Conservation (phyloP, 257 asterid species). For the Solanum stenotomum region DNA sequence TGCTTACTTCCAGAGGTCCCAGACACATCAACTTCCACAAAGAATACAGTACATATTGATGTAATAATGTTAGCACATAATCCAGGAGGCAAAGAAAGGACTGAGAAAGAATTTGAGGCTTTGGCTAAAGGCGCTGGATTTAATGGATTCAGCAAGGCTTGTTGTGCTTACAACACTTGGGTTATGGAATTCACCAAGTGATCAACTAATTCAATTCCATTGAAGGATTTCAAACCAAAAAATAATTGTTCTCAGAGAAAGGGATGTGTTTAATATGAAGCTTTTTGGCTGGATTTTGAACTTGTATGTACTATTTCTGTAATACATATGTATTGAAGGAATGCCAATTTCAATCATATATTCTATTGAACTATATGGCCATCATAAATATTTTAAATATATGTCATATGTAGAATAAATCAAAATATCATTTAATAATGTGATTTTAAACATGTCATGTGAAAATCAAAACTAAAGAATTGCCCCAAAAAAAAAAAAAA, state of each 20-base stretch:
- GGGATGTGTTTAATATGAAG: neutral
- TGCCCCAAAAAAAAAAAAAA: too few relatives aligned
- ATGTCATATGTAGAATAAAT: neutral
- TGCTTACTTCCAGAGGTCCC: slow-evolving; percentile 69
- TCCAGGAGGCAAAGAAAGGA: slow-evolving; percentile 96
- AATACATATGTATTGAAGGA: neutral
- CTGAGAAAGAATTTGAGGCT: slow-evolving; percentile 65
- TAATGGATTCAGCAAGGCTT: slow-evolving; percentile 34
- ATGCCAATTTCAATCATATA: neutral
- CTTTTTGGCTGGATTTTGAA: neutral
- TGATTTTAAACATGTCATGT: neutral
- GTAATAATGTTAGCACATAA: slow-evolving; percentile 79
- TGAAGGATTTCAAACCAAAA: neutral
- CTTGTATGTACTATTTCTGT: neutral
- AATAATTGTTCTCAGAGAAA: neutral
- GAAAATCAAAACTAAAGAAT: too few relatives aligned
- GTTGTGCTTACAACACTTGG: slow-evolving; percentile 69
- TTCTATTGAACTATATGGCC: neutral
- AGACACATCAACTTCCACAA: slow-evolving; percentile 38
- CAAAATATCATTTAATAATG: too few relatives aligned
- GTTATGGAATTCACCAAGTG: slow-evolving; percentile 64
- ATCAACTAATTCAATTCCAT: neutral
- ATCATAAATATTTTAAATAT: neutral
- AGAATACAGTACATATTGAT: slow-evolving; percentile 57
- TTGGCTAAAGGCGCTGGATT: slow-evolving; percentile 76